Conservation (phyloP, 257 asterid genomes). For the Echium plantagineum region DNA sequence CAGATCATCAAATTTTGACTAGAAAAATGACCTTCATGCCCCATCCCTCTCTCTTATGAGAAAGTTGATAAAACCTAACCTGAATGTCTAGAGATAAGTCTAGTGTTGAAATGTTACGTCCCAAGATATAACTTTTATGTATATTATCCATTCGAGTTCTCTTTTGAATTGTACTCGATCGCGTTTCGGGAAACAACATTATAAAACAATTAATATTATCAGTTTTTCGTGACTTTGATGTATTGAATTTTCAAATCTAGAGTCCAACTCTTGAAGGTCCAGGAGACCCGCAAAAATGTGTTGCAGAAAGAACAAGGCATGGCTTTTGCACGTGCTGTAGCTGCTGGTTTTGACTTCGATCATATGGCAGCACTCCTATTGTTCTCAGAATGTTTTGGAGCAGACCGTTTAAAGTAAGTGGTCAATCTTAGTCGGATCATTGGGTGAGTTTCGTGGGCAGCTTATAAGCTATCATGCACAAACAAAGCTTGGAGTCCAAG, state of each 20-base stretch:
- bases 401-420: conserved; percentile 65
- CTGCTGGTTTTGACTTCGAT: conserved; percentile 88
- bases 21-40: no score
- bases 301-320: conserved; percentile 88
- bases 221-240: conserved; percentile 13
- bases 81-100: neutral
- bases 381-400: conserved; percentile 88
- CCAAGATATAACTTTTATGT: neutral
- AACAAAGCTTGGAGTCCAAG: no score
- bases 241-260: conserved; percentile 34
- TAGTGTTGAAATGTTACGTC: neutral
- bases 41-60: neutral
- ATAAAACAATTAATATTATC: neutral
- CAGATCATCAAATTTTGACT: no score
- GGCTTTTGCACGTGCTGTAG: conserved; percentile 99
- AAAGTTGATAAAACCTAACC: neutral
- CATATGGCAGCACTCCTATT: conserved; percentile 52
- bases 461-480: no score
- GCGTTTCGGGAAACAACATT: neutral
- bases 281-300: conserved; percentile 66
- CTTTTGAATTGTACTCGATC: neutral
- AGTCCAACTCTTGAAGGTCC: conserved; percentile 82
- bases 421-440: neutral
- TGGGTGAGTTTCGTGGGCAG: neutral
- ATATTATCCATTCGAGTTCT: neutral